These are phyloP conservation scores for Cyclotella baltica DNA, from an alignment of 108 stramenopile genomes.

Conservation along the genomic window DNA sequence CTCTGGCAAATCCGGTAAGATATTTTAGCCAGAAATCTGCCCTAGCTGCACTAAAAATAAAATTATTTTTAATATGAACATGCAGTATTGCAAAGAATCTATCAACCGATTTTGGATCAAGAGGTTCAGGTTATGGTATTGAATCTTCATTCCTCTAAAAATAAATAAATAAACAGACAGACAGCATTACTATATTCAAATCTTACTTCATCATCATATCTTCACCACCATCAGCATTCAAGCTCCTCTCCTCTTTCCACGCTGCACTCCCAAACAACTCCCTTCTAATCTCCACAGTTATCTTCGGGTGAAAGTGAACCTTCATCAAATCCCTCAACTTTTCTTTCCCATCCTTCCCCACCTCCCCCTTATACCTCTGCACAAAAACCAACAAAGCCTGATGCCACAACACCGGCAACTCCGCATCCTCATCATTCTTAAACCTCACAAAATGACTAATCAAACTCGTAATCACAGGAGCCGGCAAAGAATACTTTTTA, in stretches of 20 bases:
- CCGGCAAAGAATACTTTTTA: constrained; percentile 98
- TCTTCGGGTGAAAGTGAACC: constrained; percentile 92
- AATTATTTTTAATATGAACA: too few species aligned
- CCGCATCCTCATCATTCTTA: constrained; percentile 48
- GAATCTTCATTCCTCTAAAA: too few species aligned
- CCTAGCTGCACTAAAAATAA: too few species aligned
- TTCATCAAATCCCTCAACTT: constrained; percentile 82
- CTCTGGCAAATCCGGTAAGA: too few species aligned
- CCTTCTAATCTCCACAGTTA: constrained; percentile 95
- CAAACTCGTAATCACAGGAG: constrained; percentile 89
- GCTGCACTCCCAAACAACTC: constrained; percentile 93
- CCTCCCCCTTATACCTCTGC: constrained; percentile 94
- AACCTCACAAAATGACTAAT: constrained; percentile 94
- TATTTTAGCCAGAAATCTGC: too few species aligned
- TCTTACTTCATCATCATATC: constrained; percentile 22
- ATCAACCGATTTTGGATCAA: too few species aligned
- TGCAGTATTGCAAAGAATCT: too few species aligned
- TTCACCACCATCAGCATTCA: neutral
- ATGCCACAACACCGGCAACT: constrained; percentile 97
- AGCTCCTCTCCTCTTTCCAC: constrained; percentile 76
- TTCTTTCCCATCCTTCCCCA: constrained; percentile 85
- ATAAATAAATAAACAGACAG: neutral
- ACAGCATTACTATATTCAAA: neutral
- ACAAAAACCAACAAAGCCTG: constrained; percentile 94
- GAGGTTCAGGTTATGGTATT: too few species aligned